Evolutionary conservation across 345 rosid species (phyloP), one percentile per base, ranked within the genome.

Genomic region (Bruguiera gymnorhiza): DNA sequence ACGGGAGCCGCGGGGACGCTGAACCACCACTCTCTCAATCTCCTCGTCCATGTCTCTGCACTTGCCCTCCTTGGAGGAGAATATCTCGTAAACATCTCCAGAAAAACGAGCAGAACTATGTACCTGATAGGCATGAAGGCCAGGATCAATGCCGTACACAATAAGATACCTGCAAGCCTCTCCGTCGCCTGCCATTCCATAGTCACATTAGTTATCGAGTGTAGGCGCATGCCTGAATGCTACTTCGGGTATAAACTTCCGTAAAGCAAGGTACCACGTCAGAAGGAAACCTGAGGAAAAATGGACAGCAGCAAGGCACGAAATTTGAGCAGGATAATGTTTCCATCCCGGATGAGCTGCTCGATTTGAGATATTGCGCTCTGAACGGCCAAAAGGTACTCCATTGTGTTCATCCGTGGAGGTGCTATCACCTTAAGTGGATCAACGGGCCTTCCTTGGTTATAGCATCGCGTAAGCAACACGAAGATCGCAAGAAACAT

Each of bases 21-120:
- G 81, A 89, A 92, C 99, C 99, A 96, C 97, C 99, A 96, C 67
- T 92, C 98, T 74, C 86, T 90, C 78, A 89, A 58, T 81, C 99
- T 86, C 81, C 99, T 85, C 75, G 75, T 68, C 80, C 82, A 80
- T 81, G 90, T 84, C 69, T 92, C 99, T 0, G 88, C 84, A 83
- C 84, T 87, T 19, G 82, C 88, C 80, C 73, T 84, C 73, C 98
- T 80, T 9, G 78, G 84, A 1, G 93, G 98, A 0, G 99, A 92
- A 75, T 87, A 89, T 65, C 89, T 81, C 0, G 99, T 96, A 76
- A 84, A 96, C 16, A 63, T 70, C 86, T 96, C 99, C 74, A 87
- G 51, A 70, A 90, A 86, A 21, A 67, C 48, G 37, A 87, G 18
- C 8, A 85, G 75, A 48, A 82, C 48, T 70, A 87, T 69, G 78